Evolutionary conservation across 2,329 filamentous ascomycete species (phyloP).

Genomic region (Parastagonospora avenae): DNA sequence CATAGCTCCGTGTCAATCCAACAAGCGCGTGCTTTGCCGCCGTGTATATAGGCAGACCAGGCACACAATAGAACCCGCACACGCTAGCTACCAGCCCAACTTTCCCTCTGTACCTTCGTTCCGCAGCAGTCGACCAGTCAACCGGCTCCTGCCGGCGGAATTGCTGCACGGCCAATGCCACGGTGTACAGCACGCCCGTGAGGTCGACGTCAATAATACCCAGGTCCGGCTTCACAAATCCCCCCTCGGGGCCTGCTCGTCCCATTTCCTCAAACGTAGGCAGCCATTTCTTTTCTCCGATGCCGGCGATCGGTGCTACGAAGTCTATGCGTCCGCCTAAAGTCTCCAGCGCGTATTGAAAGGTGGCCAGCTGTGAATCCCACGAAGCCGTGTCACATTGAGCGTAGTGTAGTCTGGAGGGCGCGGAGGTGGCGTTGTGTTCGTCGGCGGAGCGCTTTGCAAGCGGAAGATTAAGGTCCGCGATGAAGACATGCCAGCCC

Average conservation of each 20-base stretch:
- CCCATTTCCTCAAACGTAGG: conserved; percentile 8
- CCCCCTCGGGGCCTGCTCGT: conserved; percentile 15
- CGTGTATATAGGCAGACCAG: conserved; percentile 51
- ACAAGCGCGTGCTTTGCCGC: conserved; percentile 50
- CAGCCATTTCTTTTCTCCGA: conserved; percentile 49
- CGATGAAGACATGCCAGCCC: conserved; percentile 56
- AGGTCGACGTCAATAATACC: conserved; percentile 48
- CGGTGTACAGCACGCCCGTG: conserved; percentile 51
- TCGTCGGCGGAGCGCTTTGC: conserved; percentile 29
- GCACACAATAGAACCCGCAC: conserved; percentile 51
- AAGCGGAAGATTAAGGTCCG: conserved; percentile 43
- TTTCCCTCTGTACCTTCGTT: conserved; percentile 42
- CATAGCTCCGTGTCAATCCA: conserved; percentile 49
- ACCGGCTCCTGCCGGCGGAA: conserved; percentile 47
- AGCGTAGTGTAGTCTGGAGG: conserved; percentile 23
- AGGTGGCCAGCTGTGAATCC: conserved; percentile 46
- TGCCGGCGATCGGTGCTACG: conserved; percentile 49
- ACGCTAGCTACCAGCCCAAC: conserved; percentile 46
- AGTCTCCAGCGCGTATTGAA: conserved; percentile 39
- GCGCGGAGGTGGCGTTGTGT: conserved; percentile 13
- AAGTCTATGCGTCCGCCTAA: conserved; percentile 48
- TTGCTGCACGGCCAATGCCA: conserved; percentile 51
- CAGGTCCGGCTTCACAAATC: conserved; percentile 49
- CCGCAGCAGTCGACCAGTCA: background rate
- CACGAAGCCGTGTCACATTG: conserved; percentile 43